Percentiles rank a stretch among this genome's conserved stretches.
Conservation (phyloP, 305 asterid genomes). For the Fraxinus angustifolia region DNA sequence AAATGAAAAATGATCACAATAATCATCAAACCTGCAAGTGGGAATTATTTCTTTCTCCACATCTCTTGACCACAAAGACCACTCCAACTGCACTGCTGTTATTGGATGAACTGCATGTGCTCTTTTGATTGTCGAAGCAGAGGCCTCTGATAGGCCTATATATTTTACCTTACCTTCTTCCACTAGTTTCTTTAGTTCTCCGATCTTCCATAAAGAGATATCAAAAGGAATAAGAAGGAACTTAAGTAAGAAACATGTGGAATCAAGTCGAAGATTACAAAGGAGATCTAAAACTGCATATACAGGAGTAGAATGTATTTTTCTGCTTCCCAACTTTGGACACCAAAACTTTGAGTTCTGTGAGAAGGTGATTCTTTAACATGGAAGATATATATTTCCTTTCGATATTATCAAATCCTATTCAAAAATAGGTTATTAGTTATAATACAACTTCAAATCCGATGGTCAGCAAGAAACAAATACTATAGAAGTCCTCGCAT, state of each 20-base stretch:
- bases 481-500: not conserved
- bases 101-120: conserved; percentile 81
- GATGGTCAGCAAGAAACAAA: not conserved
- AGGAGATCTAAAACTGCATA: not conserved
- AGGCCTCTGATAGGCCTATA: conserved; percentile 72
- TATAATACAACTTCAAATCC: not conserved
- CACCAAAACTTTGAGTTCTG: not conserved
- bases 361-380: not conserved
- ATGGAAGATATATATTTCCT: not conserved
- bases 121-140: conserved; percentile 68
- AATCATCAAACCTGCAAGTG: conserved; percentile 51
- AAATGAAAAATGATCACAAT: not conserved
- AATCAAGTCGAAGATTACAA: not conserved
- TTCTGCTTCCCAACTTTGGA: not conserved
- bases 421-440: not conserved
- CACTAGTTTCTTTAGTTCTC: conserved; percentile 68
- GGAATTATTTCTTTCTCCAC: conserved; percentile 66
- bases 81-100: conserved; percentile 66
- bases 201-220: conserved; percentile 36
- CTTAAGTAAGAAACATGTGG: not conserved
- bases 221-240: not conserved
- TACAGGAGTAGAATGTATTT: not conserved
- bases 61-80: conserved; percentile 83
- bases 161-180: conserved; percentile 78
- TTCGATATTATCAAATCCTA: not conserved